These are phyloP conservation scores for Warburgia ugandensis DNA, from an alignment of 164 flowering plant genomes.

Conservation along the genomic window DNA sequence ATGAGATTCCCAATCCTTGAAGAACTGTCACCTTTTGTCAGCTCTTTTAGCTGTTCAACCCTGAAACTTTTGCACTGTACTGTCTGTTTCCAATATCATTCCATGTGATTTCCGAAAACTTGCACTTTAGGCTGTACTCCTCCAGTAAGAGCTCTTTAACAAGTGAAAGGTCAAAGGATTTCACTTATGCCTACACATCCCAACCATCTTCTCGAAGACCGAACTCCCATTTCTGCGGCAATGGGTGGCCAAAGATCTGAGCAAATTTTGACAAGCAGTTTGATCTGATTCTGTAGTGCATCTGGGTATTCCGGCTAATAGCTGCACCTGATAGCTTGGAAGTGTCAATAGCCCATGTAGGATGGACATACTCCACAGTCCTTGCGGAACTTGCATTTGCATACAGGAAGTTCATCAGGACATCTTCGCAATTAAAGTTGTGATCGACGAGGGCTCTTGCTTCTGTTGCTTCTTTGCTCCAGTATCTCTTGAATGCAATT, in stretches of 20 bases:
- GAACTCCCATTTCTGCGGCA: conserved; percentile 40
- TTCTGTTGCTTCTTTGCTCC: conserved; percentile 46
- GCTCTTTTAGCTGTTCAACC: no score
- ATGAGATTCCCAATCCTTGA: no score
- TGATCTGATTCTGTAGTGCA: conserved; percentile 53
- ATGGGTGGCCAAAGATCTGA: conserved; percentile 52
- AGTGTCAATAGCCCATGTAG: conserved; percentile 72
- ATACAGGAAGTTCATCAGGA: conserved; percentile 60
- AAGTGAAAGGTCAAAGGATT: neutral
- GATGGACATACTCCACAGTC: conserved; percentile 66
- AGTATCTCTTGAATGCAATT: conserved; percentile 52
- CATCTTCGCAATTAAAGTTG: conserved; percentile 76
- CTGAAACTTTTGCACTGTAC: no score
- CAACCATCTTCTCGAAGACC: conserved; percentile 52
- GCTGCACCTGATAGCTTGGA: conserved; percentile 74
- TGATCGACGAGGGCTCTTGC: conserved; percentile 60
- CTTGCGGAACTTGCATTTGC: conserved; percentile 45
- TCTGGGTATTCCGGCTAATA: conserved; percentile 58
- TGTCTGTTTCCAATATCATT: no score
- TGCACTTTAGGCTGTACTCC: neutral
- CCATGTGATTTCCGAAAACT: no score
- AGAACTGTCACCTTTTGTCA: no score
- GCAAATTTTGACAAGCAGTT: conserved; percentile 48
- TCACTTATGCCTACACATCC: conserved; percentile 50
- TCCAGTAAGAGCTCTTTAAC: neutral